Conservation (phyloP, 73 alveolate genomes). For the Effrenium voratum region DNA sequence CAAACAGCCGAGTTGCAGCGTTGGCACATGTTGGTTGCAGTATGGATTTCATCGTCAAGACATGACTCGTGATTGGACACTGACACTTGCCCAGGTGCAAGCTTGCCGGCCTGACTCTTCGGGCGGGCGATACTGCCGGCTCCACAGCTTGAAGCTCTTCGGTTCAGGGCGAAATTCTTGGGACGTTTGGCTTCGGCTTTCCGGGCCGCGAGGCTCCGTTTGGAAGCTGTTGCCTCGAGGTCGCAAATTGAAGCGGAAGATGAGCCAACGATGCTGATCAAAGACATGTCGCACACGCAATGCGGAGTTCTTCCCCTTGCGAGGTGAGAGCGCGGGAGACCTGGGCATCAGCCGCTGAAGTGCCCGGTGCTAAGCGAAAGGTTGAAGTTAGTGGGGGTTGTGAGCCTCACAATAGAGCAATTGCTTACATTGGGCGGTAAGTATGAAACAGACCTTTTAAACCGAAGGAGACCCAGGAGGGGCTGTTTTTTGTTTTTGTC, state of each 20-base stretch:
- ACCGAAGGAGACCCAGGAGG: too few species aligned
- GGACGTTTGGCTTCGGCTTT: not conserved
- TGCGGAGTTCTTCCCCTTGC: not conserved
- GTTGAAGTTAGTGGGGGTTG: too few species aligned
- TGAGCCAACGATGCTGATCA: not conserved
- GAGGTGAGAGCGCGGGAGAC: conserved; percentile 20
- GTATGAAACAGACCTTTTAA: too few species aligned
- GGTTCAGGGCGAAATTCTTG: not conserved
- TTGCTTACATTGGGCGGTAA: too few species aligned
- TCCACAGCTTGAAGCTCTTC: not conserved
- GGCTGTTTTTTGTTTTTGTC: too few species aligned
- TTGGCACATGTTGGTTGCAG: too few species aligned
- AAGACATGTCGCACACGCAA: not conserved
- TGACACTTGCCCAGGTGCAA: conserved; percentile 13
- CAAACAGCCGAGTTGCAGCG: too few species aligned
- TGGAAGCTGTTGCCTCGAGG: too few species aligned
- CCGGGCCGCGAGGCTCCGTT: not conserved
- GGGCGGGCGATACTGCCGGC: conserved; percentile 26
- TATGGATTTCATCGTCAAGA: too few species aligned
- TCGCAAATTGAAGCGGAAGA: not conserved
- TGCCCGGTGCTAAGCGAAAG: too few species aligned
- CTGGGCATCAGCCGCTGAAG: conserved; percentile 16
- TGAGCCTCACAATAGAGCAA: too few species aligned
- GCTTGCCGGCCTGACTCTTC: conserved; percentile 14
- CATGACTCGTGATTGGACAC: too few species aligned